Conservation (phyloP, 176 grass and related monocot species). For the Elaeis guineensis region DNA sequence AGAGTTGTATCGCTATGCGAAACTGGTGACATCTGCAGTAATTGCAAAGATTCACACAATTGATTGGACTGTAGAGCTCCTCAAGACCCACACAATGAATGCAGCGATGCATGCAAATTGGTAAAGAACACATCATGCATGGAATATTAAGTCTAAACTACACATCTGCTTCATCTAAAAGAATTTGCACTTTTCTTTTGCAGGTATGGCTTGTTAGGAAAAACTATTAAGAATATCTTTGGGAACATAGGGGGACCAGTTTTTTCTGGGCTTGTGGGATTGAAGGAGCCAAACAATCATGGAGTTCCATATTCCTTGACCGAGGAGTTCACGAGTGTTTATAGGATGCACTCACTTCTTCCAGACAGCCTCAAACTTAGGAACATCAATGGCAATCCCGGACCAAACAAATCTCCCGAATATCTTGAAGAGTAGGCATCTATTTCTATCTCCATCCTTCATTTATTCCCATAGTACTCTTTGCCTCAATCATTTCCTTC, state of each 20-base stretch:
- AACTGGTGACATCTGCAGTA: constrained; percentile 51
- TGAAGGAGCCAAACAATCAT: constrained; percentile 24
- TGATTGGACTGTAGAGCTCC: constrained; percentile 58
- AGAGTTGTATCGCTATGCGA: constrained; percentile 39
- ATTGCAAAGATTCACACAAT: constrained; percentile 67
- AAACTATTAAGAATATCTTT: constrained; percentile 48
- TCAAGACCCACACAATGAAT: constrained; percentile 48
- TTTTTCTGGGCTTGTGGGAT: constrained; percentile 41
- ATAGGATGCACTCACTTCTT: constrained; percentile 47
- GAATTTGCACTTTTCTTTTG: constrained; percentile 3
- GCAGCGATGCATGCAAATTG: constrained; percentile 41
- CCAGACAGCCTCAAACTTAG: constrained; percentile 44
- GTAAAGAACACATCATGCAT: constrained; percentile 3
- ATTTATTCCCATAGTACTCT: no score
- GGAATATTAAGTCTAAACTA: no score
- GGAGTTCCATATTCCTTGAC: constrained; percentile 59
- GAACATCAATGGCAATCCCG: constrained; percentile 24
- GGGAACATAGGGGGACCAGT: constrained; percentile 38
- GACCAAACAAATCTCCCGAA: constrained; percentile 31
- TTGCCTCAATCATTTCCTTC: background rate
- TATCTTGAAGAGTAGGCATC: constrained; percentile 33
- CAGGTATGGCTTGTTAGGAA: constrained; percentile 60
- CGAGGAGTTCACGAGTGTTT: constrained; percentile 59
- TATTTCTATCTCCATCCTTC: background rate
- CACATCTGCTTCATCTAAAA: no score